Conservation (phyloP, 345 rosid species). For the Salix purpurea region DNA sequence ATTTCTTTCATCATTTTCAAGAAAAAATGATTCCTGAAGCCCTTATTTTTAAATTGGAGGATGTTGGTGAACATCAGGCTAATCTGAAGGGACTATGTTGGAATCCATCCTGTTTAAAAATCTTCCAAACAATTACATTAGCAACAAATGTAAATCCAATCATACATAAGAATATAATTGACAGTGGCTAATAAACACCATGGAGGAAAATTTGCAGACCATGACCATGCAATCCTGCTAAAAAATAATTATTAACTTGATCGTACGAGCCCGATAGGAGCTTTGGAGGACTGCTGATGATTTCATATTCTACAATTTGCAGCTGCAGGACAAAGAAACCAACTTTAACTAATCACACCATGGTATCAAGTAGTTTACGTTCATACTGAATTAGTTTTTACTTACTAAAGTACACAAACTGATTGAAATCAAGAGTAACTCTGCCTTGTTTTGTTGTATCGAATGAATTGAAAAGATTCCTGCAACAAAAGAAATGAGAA, state of each 20-base stretch:
- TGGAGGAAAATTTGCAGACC: neutral
- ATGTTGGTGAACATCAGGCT: neutral
- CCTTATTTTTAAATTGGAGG: neutral
- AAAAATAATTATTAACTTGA: neutral
- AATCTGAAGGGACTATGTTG: neutral
- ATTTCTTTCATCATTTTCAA: neutral
- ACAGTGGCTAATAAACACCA: neutral
- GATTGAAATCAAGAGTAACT: slow-evolving; percentile 59
- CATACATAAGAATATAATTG: neutral
- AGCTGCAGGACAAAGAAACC: slow-evolving; percentile 33
- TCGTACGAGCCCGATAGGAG: neutral
- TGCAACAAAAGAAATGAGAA: slow-evolving; percentile 17
- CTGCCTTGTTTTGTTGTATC: slow-evolving; percentile 75
- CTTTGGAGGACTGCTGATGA: neutral
- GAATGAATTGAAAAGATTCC: slow-evolving; percentile 61
- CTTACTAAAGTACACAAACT: slow-evolving; percentile 68
- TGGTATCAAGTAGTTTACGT: neutral
- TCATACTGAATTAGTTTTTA: slow-evolving; percentile 1
- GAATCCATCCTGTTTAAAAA: neutral
- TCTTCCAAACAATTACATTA: neutral
- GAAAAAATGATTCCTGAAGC: neutral
- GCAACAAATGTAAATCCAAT: neutral
- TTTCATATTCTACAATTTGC: slow-evolving; percentile 63
- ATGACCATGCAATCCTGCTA: neutral
- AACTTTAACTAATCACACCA: neutral